Base-by-base conservation (phyloP, 495 filamentous ascomycete genomes). In the Chaetomium tenue region DNA sequence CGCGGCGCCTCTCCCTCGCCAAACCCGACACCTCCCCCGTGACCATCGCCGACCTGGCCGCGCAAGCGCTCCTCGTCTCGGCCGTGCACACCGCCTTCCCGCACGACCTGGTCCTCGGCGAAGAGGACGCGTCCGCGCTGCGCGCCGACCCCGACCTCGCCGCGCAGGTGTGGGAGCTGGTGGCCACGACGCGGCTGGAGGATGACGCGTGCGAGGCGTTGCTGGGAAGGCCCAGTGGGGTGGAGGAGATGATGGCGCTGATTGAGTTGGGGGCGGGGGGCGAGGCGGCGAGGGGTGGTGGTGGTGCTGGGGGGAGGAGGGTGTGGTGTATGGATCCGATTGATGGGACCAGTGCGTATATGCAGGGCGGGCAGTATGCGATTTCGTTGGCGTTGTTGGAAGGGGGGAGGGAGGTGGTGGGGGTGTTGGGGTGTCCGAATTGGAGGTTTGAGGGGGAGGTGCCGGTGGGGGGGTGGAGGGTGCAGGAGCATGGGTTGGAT, bases 301-400 rank as follows among this genome's bases (percentile, higher is more conserved):
- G 2, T 20, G 28, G 6, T 77, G 0, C 70, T 69, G 33, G 78
- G 77, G 1, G 66, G 61, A 0, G 78, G 79, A 37, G 76, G n/a
- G 73, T 81, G 22, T 88, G 86, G 86, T 79, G 82, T 9, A 70
- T 88, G 23, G 86, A 88, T 68, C 86, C 86, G 0, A 81, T 88
- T 15, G 86, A 88, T 58, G 86, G 86, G 37, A 88, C 86, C 4
- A 80, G 78, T 3, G 80, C 81, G 6, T 88, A 83, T 63, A 78
- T 88, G 57, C 71, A 72, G 40, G 79, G 79, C 11, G 79, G 82
- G 68, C 86, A 88, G 67, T 88, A 87, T 60, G 85, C 80, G 2
- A 81, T 88, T 2, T 82, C 79, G 56, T 72, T 87, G 13, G 78
- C 79, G 5, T 71, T 88, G 44, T 66, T 87, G 2, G 79, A 82